Evolutionary conservation across 2,329 filamentous ascomycete species (phyloP).

Genomic region (Diaporthe caulivora): DNA sequence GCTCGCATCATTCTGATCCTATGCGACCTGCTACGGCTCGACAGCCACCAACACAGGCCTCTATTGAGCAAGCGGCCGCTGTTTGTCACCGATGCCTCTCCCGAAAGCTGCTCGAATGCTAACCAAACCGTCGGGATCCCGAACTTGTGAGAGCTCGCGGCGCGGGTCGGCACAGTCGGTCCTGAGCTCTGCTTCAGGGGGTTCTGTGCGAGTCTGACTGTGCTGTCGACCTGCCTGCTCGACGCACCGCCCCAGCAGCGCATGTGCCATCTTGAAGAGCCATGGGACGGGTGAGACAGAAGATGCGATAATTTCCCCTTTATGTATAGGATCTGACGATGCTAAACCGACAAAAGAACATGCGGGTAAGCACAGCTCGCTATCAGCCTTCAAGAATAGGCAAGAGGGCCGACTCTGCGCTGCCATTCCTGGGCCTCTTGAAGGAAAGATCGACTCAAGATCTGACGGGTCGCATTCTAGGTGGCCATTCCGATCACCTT

Average conservation of each 20-base stretch:
- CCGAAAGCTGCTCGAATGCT: slow-evolving; percentile 13
- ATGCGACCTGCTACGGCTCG: slow-evolving; percentile 18
- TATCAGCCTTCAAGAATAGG: slow-evolving; percentile 24
- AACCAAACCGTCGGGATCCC: slow-evolving; percentile 20
- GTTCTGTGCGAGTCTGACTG: slow-evolving; percentile 8
- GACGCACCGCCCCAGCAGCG: not conserved
- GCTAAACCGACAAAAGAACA: not conserved
- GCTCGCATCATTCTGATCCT: slow-evolving; percentile 13
- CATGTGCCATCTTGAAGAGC: not conserved
- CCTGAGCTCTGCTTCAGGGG: not conserved
- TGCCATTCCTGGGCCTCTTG: slow-evolving; percentile 6
- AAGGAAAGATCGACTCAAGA: slow-evolving; percentile 37
- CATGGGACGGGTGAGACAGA: slow-evolving; percentile 33
- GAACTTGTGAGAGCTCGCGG: slow-evolving; percentile 12
- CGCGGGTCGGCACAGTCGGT: not conserved
- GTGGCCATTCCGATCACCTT: slow-evolving; percentile 32
- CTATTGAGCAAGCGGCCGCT: slow-evolving; percentile 23
- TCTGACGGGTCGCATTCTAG: slow-evolving; percentile 32
- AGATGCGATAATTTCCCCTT: slow-evolving; percentile 18
- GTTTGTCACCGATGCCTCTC: slow-evolving; percentile 15
- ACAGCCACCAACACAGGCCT: slow-evolving; percentile 27
- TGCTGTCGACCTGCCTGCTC: not conserved
- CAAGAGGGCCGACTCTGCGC: slow-evolving; percentile 16
- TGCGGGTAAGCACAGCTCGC: slow-evolving; percentile 15
- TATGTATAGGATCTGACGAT: slow-evolving; percentile 26